Conservation (phyloP, 768 basidiomycete species). For the Lactifluus volemus region DNA sequence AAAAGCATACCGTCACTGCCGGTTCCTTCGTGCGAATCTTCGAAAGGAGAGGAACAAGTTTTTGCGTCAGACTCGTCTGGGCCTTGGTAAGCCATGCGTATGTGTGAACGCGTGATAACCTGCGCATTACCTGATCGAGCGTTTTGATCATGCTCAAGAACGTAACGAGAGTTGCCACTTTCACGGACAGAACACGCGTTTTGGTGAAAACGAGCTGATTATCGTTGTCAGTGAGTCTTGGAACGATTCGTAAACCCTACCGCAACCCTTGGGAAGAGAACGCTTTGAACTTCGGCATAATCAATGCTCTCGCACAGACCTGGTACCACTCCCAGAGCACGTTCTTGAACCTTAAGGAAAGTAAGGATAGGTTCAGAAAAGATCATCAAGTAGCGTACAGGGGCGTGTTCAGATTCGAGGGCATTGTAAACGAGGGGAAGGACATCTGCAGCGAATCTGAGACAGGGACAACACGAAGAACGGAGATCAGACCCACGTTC, state of each 20-base stretch:
- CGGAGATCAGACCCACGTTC: slow-evolving; percentile 54
- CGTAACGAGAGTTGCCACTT: slow-evolving; percentile 80
- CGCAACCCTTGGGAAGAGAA: slow-evolving; percentile 89
- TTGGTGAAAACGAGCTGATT: slow-evolving; percentile 83
- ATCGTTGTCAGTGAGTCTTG: slow-evolving; percentile 2
- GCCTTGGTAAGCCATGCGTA: neutral
- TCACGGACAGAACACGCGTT: slow-evolving; percentile 83
- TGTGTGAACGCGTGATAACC: neutral
- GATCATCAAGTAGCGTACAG: slow-evolving; percentile 32
- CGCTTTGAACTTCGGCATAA: slow-evolving; percentile 88
- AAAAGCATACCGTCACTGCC: slow-evolving; percentile 69
- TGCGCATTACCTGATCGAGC: slow-evolving; percentile 61
- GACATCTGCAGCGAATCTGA: slow-evolving; percentile 52
- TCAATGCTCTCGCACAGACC: slow-evolving; percentile 88
- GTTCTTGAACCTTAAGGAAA: slow-evolving; percentile 74
- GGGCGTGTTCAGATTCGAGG: slow-evolving; percentile 87
- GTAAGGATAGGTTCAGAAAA: slow-evolving; percentile 6
- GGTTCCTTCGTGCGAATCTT: slow-evolving; percentile 97
- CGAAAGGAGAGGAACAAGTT: slow-evolving; percentile 86
- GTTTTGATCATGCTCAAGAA: slow-evolving; percentile 85
- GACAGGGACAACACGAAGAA: neutral
- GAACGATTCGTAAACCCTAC: slow-evolving; percentile 36
- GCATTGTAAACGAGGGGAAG: slow-evolving; percentile 93
- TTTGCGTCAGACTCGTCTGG: slow-evolving; percentile 83
- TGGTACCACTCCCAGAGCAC: slow-evolving; percentile 76